Base-by-base conservation (phyloP, 306 rosid genomes). In the Vicia faba region DNA sequence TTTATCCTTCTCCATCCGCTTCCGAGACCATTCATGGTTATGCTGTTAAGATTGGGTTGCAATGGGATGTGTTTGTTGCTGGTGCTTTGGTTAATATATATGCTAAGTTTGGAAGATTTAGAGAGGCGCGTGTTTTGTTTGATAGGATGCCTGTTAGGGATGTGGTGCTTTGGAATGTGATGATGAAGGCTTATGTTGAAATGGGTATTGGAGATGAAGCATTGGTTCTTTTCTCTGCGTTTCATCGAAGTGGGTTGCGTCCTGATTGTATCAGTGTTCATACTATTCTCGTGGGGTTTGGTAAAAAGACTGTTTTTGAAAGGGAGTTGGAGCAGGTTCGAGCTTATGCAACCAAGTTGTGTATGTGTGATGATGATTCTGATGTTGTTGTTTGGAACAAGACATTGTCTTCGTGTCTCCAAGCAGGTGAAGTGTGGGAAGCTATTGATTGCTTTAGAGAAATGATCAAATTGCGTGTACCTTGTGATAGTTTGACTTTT, bases 81-180 rank as follows among this genome's bases (percentile, higher is more conserved):
- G 88, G 96, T 7, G 85, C 89, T 41, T 76, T 91, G 71, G 95
- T 88, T 44, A 88, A 88, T 70, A 83, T 85, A 46, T 91, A 88
- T 62, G 77, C 84, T 11, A 88, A 85, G 65, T 78, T 80, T 10
- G 71, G 75, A 33, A 72, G 64, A 11, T 75, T 91, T 35, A 63
- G 57, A 70, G 84, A 80, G 23, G 97, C 97, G 5, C 91, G 91
- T 43, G 44, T 49, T 29, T 66, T 91, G 86, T 88, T 91, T 72
- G 88, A 91, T 55, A 64, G 86, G 68, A 88, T 84, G 87, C 55
- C 80, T 23, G 80, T 81, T 46, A 84, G 82, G 75, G 97, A 88
- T 78, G 80, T 79, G 50, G 89, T 88, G 48, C 43, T 91, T 45
- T 91, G 96, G 91, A 88, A 86, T 75, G 82, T 87, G 54, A 88